A percentile compares a stretch with the other conserved stretches of the same genome.
phyloP scores from a whole-genome alignment of 2,329 filamentous ascomycete species.

The Pseudocercospora crystallina region DNA sequence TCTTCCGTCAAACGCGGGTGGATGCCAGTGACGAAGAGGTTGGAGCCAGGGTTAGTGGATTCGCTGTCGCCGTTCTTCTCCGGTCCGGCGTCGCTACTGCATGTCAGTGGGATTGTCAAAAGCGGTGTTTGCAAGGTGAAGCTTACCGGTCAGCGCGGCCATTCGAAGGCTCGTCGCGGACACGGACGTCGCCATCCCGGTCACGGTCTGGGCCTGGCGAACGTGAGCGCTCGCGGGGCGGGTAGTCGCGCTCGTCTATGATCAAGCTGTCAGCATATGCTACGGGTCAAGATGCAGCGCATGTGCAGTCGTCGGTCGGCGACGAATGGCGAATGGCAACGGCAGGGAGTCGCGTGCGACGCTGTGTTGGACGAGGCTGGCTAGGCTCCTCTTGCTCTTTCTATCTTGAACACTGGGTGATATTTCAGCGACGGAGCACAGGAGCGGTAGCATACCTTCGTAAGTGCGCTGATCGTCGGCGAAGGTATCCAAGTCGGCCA shows the following conservation, averaged over 20 bases:
- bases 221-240: slow-evolving; percentile 62
- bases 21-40: slow-evolving; percentile 98
- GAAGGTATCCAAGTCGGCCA: slow-evolving; percentile 60
- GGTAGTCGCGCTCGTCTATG: slow-evolving; percentile 59
- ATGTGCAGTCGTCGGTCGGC: slow-evolving; percentile 4
- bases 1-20: slow-evolving; percentile 86
- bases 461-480: slow-evolving; percentile 65
- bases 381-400: not conserved
- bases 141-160: slow-evolving; percentile 57
- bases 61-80: slow-evolving; percentile 61
- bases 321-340: not conserved
- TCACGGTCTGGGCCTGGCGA: slow-evolving; percentile 58
- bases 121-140: not conserved
- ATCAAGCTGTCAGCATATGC: slow-evolving; percentile 6
- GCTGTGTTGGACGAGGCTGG: not conserved
- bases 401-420: not conserved
- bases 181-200: slow-evolving; percentile 45
- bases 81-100: slow-evolving; percentile 7
- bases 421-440: not conserved
- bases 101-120: slow-evolving; percentile 8
- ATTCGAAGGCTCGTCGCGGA: slow-evolving; percentile 65
- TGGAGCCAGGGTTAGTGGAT: slow-evolving; percentile 88
- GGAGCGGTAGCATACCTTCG: slow-evolving; percentile 55
- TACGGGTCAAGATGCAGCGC: too few species aligned
- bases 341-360: not conserved